Conservation (phyloP, 495 filamentous ascomycete genomes). For the Neurospora sp. region DNA sequence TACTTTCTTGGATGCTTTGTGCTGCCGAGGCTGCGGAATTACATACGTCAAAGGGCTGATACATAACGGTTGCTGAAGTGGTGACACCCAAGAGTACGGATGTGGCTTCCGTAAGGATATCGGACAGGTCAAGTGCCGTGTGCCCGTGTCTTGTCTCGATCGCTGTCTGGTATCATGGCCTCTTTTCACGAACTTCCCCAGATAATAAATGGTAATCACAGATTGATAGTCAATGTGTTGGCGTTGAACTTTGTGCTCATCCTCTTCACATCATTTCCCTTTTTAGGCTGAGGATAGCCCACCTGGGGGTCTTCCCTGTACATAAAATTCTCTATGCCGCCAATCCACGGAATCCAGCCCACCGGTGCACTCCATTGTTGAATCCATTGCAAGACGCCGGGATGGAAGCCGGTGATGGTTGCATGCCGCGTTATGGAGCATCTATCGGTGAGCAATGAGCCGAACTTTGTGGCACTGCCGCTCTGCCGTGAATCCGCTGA, state of each 20-base stretch:
- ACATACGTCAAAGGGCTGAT: slow-evolving; percentile 1
- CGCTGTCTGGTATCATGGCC: not conserved
- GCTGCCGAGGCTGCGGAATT: not conserved
- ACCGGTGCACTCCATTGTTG: not conserved
- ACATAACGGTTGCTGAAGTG: not conserved
- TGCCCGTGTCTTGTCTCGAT: not conserved
- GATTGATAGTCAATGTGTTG: not conserved
- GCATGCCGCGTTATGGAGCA: not conserved
- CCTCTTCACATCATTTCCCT: not conserved
- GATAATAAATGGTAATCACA: not conserved
- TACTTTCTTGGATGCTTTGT: not conserved
- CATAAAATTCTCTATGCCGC: not conserved
- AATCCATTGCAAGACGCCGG: not conserved
- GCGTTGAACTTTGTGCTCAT: not conserved
- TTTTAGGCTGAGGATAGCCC: not conserved
- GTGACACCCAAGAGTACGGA: not conserved
- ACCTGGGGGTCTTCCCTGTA: not conserved
- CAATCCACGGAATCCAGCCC: not conserved
- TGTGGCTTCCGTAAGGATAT: not conserved
- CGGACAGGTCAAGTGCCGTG: not conserved
- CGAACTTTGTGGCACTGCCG: not conserved
- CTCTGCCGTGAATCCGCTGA: not conserved
- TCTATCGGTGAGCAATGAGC: not conserved
- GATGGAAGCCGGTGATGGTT: not conserved
- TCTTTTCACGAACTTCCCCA: not conserved